phyloP scores from a whole-genome alignment of 208 protist genomes.

The Entamoeba dispar region DNA sequence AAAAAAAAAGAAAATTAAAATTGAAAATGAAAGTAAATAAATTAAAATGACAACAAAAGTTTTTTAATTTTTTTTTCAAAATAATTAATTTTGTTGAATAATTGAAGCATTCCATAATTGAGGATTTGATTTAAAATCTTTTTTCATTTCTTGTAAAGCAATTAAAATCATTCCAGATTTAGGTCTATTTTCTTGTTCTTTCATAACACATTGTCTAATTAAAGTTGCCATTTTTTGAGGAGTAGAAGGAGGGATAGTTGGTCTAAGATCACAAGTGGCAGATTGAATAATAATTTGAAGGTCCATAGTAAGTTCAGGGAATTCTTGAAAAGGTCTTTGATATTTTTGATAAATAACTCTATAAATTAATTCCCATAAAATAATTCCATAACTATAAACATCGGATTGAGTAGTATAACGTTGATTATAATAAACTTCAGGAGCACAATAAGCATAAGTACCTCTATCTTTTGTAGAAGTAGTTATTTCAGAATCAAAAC shows the following conservation, averaged over 20 bases:
- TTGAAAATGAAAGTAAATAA: too few relatives aligned
- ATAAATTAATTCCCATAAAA: background rate
- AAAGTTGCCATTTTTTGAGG: background rate
- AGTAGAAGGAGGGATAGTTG: background rate
- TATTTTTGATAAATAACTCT: background rate
- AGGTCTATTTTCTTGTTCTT: background rate
- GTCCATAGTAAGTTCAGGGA: background rate
- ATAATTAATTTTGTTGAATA: background rate
- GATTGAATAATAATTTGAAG: background rate
- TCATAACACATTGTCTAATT: background rate
- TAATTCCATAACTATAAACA: background rate
- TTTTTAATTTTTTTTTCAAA: too few relatives aligned
- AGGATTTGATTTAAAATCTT: background rate
- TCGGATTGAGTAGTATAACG: background rate
- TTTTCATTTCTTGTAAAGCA: background rate
- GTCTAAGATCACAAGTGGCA: background rate
- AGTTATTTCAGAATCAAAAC: background rate
- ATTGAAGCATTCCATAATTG: background rate
- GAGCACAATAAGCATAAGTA: background rate
- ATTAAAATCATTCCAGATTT: background rate
- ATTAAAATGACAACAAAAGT: too few relatives aligned
- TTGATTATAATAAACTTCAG: background rate
- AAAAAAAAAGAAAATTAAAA: too few relatives aligned
- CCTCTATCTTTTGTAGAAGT: background rate
- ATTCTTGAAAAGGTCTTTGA: background rate